Evolutionary conservation across 23 red algal species (phyloP).

Genomic region (Gracilaria caudata): DNA sequence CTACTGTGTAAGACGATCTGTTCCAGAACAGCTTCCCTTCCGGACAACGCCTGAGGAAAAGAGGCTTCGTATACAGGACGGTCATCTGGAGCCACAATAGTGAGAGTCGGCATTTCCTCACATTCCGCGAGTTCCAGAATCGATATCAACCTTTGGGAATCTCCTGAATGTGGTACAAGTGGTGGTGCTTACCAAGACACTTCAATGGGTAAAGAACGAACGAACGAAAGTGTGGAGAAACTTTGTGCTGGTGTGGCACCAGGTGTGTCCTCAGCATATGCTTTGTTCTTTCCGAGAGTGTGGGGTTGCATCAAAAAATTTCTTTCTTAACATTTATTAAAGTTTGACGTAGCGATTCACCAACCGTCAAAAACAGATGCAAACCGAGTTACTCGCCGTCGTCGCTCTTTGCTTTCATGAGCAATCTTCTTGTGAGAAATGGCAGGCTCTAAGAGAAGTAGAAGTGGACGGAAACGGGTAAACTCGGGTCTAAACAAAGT

Average conservation of each 20-base stretch:
- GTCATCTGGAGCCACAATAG: constrained; percentile 58
- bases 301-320: too few species aligned
- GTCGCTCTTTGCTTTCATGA: not conserved
- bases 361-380: too few species aligned
- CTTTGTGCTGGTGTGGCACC: too few species aligned
- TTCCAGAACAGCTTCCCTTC: constrained; percentile 55
- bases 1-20: constrained; percentile 71
- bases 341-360: too few species aligned
- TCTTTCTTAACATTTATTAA: too few species aligned
- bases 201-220: too few species aligned
- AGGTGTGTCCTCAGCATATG: too few species aligned
- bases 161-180: not conserved
- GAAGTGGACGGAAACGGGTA: constrained; percentile 47
- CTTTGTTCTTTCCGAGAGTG: too few species aligned
- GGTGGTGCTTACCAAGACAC: too few species aligned
- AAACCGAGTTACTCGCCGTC: not conserved
- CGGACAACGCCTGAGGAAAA: constrained; percentile 69
- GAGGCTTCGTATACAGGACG: constrained; percentile 50
- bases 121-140: not conserved
- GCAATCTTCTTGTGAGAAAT: not conserved
- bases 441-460: constrained; percentile 37
- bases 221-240: too few species aligned
- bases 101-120: constrained; percentile 62
- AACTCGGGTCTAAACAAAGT: constrained; percentile 3
- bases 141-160: not conserved